Base-by-base conservation (phyloP, 2,329 filamentous ascomycete species). In the Fusarium staphyleae region DNA sequence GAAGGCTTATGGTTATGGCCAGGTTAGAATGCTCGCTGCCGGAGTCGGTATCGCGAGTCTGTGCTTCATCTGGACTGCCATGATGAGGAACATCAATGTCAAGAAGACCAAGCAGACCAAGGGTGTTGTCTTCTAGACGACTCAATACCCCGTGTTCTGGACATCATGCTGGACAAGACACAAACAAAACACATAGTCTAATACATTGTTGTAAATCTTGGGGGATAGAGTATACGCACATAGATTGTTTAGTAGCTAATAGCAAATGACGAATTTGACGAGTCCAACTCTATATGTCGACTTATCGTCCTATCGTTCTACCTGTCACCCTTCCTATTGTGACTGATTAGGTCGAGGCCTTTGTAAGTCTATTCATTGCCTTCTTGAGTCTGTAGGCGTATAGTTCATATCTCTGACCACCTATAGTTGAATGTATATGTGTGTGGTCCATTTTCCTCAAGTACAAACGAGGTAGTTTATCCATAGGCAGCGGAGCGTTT, bases 1-100 rank as follows among this genome's bases (percentile, higher is more conserved):
- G 24, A 48, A 70, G 39, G 77, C 79, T 1, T 83, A 83, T 51
- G 78, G 73, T 1, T 75, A 77, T 30, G 72, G 76, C 4, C 79
- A 83, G 69, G 72, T 70, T 11, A 58, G 68, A 28, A 75, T 75
- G 73, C 67, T 75, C 22, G 69, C 71, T 44, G 71, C 72, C n/a
- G 74, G 74, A 14, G 65, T 66, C 16, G 68, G 66, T 2, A 57
- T 73, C 48, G 66, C 69, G 45, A 56, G 44, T 4, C 48, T 73
- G 36, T 45, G 58, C 14, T 65, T 69, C 18, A 48, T 69, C 16
- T 69, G 67, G 57, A 63, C 69, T 13, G 45, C 63, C n/a, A 53
- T 73, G 57, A 57, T 72, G 28, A 62, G 62, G 52, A 70, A 73
- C 48, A 57, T 70, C 30, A 65, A 73, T 26, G 59, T 73, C 11